These are phyloP conservation scores for Cystobasidiaceae sp. DNA, from an alignment of 1,284 basidiomycete genomes.

Conservation along the genomic window DNA sequence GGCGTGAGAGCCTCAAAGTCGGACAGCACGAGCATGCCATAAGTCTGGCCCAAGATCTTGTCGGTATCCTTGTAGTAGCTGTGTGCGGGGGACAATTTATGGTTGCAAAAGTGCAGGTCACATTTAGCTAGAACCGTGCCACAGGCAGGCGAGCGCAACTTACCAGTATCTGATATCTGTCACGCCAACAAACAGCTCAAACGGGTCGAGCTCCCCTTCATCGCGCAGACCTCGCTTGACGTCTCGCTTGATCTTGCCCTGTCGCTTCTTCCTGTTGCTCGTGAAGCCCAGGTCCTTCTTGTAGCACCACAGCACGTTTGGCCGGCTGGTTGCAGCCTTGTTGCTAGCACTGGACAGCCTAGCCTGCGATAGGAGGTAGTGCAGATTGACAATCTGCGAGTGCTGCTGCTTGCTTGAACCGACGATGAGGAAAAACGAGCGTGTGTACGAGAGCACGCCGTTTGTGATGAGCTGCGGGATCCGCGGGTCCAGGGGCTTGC, in stretches of 20 bases:
- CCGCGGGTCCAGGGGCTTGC: conserved; percentile 60
- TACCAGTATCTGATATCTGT: conserved; percentile 97
- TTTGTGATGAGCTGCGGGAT: conserved; percentile 89
- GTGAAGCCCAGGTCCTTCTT: conserved; percentile 95
- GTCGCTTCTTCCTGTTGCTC: conserved; percentile 91
- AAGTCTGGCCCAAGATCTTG: conserved; percentile 94
- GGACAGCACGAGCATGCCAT: conserved; percentile 94
- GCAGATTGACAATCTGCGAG: conserved; percentile 81
- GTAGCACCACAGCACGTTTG: conserved; percentile 93
- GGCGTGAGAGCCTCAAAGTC: conserved; percentile 99
- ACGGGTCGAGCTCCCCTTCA: conserved; percentile 90
- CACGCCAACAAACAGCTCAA: conserved; percentile 97
- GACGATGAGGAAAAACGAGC: conserved; percentile 94
- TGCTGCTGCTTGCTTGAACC: conserved; percentile 94
- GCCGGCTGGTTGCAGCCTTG: conserved; percentile 58
- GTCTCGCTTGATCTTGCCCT: conserved; percentile 89
- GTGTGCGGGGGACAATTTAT: conserved; percentile 3
- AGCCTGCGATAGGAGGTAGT: conserved; percentile 88
- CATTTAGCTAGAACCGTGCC: background rate
- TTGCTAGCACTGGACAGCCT: conserved; percentile 37
- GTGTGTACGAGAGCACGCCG: conserved; percentile 65
- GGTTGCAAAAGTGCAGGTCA: background rate
- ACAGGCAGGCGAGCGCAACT: conserved; percentile 43
- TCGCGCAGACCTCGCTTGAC: conserved; percentile 90
- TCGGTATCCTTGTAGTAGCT: conserved; percentile 89